Evolutionary conservation across 2,329 filamentous ascomycete genomes (phyloP).

Genomic region (Aureobasidium sp.): DNA sequence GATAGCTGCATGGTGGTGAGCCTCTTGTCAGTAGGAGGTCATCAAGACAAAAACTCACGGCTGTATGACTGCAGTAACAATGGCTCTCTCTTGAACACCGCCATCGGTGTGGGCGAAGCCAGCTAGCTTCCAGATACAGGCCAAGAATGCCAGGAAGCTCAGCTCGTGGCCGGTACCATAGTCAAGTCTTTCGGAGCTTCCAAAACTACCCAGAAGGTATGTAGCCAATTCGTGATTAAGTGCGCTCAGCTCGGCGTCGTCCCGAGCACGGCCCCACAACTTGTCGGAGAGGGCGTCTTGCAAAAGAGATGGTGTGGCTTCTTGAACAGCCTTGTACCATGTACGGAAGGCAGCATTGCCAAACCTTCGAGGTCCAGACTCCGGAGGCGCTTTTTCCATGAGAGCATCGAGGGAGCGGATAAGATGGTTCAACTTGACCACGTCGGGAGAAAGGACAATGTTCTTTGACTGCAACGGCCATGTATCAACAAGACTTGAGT

Average conservation of each 20-base stretch:
- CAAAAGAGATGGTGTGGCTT: slow-evolving; percentile 49
- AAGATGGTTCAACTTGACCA: slow-evolving; percentile 58
- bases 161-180: slow-evolving; percentile 96
- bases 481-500: slow-evolving; percentile 39
- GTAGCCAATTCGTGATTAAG: slow-evolving; percentile 59
- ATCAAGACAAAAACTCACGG: slow-evolving; percentile 49
- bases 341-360: slow-evolving; percentile 84
- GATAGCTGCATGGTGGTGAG: slow-evolving; percentile 49
- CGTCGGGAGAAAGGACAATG: slow-evolving; percentile 45
- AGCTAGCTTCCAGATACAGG: slow-evolving; percentile 81
- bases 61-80: slow-evolving; percentile 76
- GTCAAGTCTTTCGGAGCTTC: slow-evolving; percentile 80
- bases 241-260: slow-evolving; percentile 18
- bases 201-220: slow-evolving; percentile 81
- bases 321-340: slow-evolving; percentile 67
- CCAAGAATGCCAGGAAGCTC: slow-evolving; percentile 87
- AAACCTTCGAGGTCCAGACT: slow-evolving; percentile 78
- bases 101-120: slow-evolving; percentile 55
- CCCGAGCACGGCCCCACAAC: slow-evolving; percentile 32
- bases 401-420: slow-evolving; percentile 57
- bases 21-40: not conserved
- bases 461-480: slow-evolving; percentile 41
- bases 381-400: slow-evolving; percentile 72
- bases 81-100: slow-evolving; percentile 61
- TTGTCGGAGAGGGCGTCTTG: slow-evolving; percentile 46